Percentiles rank a stretch among this genome's conserved stretches.
Conservation (phyloP, 2,329 filamentous ascomycete species). For the Pyricularia sp. region DNA sequence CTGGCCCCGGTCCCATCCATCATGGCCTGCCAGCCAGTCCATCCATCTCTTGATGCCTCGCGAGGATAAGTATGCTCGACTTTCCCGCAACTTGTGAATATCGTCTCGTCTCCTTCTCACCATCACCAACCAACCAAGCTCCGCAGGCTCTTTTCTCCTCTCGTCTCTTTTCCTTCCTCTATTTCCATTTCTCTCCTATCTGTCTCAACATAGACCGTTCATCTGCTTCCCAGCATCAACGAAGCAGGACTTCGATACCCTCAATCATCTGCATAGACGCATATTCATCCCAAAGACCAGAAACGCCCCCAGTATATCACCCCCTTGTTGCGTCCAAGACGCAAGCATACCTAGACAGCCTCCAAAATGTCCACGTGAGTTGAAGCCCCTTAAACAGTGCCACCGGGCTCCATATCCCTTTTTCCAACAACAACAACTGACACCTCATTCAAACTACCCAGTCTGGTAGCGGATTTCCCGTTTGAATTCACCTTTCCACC, state of each 20-base stretch:
- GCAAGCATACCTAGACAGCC: conserved; percentile 2
- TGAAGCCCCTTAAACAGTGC: background rate
- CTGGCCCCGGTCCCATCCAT: conserved; percentile 10
- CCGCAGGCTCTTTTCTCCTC: conserved; percentile 12
- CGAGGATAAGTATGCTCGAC: conserved; percentile 16
- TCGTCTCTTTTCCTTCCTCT: conserved; percentile 11
- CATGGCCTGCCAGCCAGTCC: background rate
- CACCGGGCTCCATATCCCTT: background rate
- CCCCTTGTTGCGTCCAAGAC: background rate
- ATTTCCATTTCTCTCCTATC: conserved; percentile 6
- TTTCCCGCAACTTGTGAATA: conserved; percentile 6
- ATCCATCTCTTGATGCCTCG: conserved; percentile 4
- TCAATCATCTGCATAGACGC: background rate
- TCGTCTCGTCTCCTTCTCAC: conserved; percentile 11
- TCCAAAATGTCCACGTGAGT: conserved; percentile 32
- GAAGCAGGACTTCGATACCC: conserved; percentile 1
- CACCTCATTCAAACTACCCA: conserved; percentile 14
- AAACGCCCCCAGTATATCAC: background rate
- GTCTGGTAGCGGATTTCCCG: conserved; percentile 49
- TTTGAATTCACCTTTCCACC: conserved; percentile 48
- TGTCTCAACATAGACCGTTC: conserved; percentile 1
- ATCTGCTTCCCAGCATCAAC: background rate
- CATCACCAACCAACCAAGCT: conserved; percentile 13
- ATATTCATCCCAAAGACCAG: background rate
- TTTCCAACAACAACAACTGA: conserved; percentile 4